Evolutionary conservation across 139 green algal genomes (phyloP).

Genomic region (Chlorella sp.): DNA sequence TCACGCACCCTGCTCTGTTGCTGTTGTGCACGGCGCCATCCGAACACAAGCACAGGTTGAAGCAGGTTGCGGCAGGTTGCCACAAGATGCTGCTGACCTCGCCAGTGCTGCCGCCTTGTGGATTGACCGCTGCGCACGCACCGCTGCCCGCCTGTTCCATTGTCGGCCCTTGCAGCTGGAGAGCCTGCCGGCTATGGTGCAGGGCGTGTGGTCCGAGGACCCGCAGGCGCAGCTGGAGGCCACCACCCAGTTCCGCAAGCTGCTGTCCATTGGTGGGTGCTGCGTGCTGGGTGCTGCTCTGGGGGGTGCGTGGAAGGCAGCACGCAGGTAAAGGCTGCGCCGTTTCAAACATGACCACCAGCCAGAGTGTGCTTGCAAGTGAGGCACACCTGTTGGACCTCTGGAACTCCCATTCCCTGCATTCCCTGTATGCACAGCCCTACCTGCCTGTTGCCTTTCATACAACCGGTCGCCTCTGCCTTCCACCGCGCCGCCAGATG

Average conservation of each 20-base stretch:
- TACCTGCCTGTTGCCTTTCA: not conserved
- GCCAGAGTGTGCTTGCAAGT: too few species aligned
- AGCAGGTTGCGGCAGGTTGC: too few species aligned
- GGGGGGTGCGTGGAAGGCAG: not conserved
- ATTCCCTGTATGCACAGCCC: not conserved
- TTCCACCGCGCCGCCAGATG: not conserved
- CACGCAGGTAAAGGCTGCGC: not conserved
- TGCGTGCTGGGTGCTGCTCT: not conserved
- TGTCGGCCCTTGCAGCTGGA: constrained; percentile 79
- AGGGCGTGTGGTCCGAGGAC: constrained; percentile 85
- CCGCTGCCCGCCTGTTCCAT: too few species aligned
- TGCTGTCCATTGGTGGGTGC: constrained; percentile 94
- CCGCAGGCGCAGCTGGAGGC: constrained; percentile 92
- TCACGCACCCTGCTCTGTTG: not conserved
- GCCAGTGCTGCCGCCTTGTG: too few species aligned
- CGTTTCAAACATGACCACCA: not conserved
- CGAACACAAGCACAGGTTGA: too few species aligned
- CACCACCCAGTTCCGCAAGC: constrained; percentile 97
- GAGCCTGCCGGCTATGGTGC: constrained; percentile 93
- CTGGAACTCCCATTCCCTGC: too few species aligned
- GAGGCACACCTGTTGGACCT: too few species aligned
- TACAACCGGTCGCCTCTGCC: not conserved
- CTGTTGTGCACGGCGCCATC: not conserved
- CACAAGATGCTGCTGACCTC: not conserved
- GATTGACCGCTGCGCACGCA: too few species aligned